Evolutionary conservation across 495 filamentous ascomycete species (phyloP), one percentile per base, ranked within the genome.

Genomic region (Aspergillus cavernicola): DNA sequence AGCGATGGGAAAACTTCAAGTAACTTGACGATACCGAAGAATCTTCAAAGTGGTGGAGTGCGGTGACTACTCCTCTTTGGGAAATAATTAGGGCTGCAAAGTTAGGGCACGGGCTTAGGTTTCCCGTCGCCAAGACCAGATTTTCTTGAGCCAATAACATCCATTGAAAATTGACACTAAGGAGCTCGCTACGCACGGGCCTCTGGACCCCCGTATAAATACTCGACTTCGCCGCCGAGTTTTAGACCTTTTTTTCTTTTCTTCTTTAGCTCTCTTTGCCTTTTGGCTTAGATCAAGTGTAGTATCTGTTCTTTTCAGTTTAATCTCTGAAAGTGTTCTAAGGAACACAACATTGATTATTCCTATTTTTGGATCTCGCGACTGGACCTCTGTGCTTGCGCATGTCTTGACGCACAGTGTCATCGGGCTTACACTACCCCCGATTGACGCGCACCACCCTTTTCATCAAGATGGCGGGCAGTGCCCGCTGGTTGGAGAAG

Each of bases 241-340:
- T 69, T 70, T 64, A 37, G 22, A 40, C 53, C 58, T 68, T 71
- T 70, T 66, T 69, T 74, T 67, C 68, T 70, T 76, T 72, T 71
- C 66, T 76, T 75, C 58, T 74, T 67, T 66, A 80, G 74, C 73
- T 80, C 74, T 80, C 77, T 75, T 79, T 79, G 73, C 71, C 76
- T 70, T 70, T 74, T 77, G 71, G 76, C 78, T 77, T 73, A 93
- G 89, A 92, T 93, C 89, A 92, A 92, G 89, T 93, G 88, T 93
- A 92, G 89, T 93, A 95, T 93, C 89, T 95, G 89, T 95, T 95
- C 89, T 95, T 92, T 91, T 91, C 86, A 92, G 87, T 92, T 90
- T 92, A 90, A 92, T 81, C 77, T 80, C 79, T 82, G 79, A 81
- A 82, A 81, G 76, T 75, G 68, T 73, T 70, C 84, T 82, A 86